Percentiles rank a stretch among this genome's conserved stretches.
These are phyloP conservation scores for Suillus fuscotomentosus DNA, from an alignment of 768 basidiomycete species.

Conservation along the genomic window DNA sequence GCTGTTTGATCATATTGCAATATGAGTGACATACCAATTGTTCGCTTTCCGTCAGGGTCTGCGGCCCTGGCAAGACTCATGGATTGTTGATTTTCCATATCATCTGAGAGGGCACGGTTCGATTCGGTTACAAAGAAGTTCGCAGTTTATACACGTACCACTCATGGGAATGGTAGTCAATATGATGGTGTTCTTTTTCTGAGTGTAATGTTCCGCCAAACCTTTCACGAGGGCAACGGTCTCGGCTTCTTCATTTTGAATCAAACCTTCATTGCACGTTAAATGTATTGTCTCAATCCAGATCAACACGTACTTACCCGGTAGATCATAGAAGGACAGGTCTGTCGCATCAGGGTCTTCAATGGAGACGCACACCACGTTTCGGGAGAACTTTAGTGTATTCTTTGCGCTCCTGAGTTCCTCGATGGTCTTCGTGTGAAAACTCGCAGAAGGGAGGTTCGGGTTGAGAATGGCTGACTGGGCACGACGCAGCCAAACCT, in stretches of 20 bases:
- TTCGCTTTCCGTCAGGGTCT: constrained; percentile 47
- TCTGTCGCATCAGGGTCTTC: constrained; percentile 38
- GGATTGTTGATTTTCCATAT: constrained; percentile 60
- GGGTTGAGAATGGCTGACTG: constrained; percentile 59
- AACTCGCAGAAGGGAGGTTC: constrained; percentile 24
- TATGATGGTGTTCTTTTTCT: constrained; percentile 48
- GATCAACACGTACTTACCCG: constrained; percentile 24
- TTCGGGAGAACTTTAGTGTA: constrained; percentile 35
- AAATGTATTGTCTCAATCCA: not conserved
- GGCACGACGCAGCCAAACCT: constrained; percentile 54
- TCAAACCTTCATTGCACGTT: constrained; percentile 36
- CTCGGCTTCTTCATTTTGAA: constrained; percentile 46
- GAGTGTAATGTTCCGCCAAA: constrained; percentile 48
- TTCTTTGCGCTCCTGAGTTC: constrained; percentile 11
- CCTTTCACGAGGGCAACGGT: constrained; percentile 44
- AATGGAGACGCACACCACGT: constrained; percentile 41
- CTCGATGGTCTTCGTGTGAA: constrained; percentile 14
- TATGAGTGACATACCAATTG: constrained; percentile 41
- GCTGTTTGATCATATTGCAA: not conserved
- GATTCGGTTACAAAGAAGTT: not conserved
- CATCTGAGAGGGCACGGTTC: constrained; percentile 34
- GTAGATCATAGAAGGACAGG: constrained; percentile 40
- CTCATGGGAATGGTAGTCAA: constrained; percentile 54
- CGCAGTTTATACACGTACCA: constrained; percentile 28
- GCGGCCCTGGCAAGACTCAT: constrained; percentile 43